phyloP scores from a whole-genome alignment of 495 filamentous ascomycete genomes.

The Trypethelium eluteriae region DNA sequence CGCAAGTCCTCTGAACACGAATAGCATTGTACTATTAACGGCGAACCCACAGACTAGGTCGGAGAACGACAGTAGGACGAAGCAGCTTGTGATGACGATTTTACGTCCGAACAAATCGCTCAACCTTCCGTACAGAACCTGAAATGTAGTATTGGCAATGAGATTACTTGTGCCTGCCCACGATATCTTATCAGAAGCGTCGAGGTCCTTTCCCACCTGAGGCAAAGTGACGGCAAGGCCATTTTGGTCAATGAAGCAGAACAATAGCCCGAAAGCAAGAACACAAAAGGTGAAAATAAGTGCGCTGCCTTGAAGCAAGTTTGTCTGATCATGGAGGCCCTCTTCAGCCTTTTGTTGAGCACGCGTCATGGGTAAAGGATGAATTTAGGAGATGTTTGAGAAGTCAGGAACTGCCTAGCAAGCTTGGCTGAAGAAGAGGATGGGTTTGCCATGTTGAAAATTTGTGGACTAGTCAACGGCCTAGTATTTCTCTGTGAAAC shows the following conservation, averaged over 20 bases:
- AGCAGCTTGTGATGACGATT: constrained; percentile 40
- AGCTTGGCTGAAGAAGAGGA: neutral
- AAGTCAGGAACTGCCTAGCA: neutral
- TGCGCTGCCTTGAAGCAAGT: constrained; percentile 49
- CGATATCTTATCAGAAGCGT: constrained; percentile 50
- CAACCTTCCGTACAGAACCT: constrained; percentile 52
- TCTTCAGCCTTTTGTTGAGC: constrained; percentile 20
- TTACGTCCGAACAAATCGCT: constrained; percentile 45
- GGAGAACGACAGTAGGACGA: constrained; percentile 38
- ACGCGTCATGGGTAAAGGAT: neutral
- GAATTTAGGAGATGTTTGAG: neutral
- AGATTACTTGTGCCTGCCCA: constrained; percentile 74
- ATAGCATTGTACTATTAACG: constrained; percentile 41
- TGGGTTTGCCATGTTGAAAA: neutral
- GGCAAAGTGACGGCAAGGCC: constrained; percentile 54
- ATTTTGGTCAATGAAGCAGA: constrained; percentile 58
- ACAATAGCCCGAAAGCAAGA: constrained; percentile 47
- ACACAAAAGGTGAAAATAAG: constrained; percentile 51
- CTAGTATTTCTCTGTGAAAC: neutral
- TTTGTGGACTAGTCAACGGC: neutral
- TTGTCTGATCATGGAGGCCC: constrained; percentile 41
- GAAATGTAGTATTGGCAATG: constrained; percentile 65
- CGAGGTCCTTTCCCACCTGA: constrained; percentile 51
- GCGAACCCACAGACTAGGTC: constrained; percentile 42
- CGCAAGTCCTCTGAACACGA: constrained; percentile 45